Evolutionary conservation across 345 rosid genomes (phyloP), one percentile per base, ranked within the genome.

Genomic region (Rhodamnia rubescens): DNA sequence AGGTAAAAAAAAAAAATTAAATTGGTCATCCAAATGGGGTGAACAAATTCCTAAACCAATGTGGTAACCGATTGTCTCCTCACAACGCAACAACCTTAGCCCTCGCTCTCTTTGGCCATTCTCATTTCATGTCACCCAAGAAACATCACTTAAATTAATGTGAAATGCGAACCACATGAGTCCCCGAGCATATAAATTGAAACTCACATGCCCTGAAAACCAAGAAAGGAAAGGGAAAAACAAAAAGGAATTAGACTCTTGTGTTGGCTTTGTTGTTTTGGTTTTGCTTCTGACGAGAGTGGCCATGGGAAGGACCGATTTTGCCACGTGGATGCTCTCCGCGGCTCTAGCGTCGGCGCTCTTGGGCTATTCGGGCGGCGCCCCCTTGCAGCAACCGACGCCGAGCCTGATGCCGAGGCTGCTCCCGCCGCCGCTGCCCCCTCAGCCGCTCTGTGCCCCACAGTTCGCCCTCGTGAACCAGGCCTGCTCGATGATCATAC

Each of bases 401-500:
- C 44, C 44, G 6, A 64, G 75, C 22, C 40, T 64, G 44, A 9
- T 84, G 21, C 53, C 57, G 7, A 4, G 6, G 85, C 85, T 5
- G 2, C 20, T n/a, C 42, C 81, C 82, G n/a, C 85, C 83, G 4
- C 81, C 82, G 26, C 80, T 8, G 44, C 82, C 89, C 49, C 92
- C 89, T 4, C 92, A 84, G 44, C 96, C 96, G 8, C 92, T 95
- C 29, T 97, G 98, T 53, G 84, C 90, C 58, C 89, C 95, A 88
- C 99, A 95, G 87, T 89, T 93, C 83, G 83, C 95, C 4, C 85
- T 95, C 2, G 98, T 86, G 81, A 95, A 92, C 87, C 90, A 95
- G 75, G 97, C 98, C 3, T 97, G 99, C 82, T 47, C 90, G 0
- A 53, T 12, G 85, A 88, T 95, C 32, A 94, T 92, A 0, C 84